phyloP scores from a whole-genome alignment of 805 yeast species.

The Candida peoriensis region DNA sequence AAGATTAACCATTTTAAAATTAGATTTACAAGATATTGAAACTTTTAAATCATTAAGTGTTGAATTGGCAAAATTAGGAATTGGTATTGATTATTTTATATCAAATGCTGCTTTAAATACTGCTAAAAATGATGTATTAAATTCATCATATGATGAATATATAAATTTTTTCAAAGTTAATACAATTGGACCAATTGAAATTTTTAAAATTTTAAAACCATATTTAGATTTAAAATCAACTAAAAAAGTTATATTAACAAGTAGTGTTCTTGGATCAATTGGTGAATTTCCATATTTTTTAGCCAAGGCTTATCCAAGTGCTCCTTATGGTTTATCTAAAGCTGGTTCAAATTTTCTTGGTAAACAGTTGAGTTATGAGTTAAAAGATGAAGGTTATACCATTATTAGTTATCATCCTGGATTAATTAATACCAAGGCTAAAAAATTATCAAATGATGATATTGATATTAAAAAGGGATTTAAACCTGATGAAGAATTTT shows the following conservation, averaged over 20 bases:
- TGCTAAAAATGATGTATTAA: slow-evolving; percentile 15
- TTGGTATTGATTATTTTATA: slow-evolving; percentile 30
- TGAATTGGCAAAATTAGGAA: slow-evolving; percentile 17
- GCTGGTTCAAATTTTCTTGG: slow-evolving; percentile 29
- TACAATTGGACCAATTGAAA: slow-evolving; percentile 29
- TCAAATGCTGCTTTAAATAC: slow-evolving; percentile 30
- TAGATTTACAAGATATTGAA: slow-evolving; percentile 16
- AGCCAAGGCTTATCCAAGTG: slow-evolving; percentile 16
- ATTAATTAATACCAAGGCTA: slow-evolving; percentile 14
- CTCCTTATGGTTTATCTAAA: slow-evolving; percentile 33
- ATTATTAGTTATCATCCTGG: slow-evolving; percentile 28
- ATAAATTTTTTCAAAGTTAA: slow-evolving; percentile 22
- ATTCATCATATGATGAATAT: slow-evolving; percentile 18
- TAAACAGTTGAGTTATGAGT: slow-evolving; percentile 24
- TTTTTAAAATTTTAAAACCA: slow-evolving; percentile 26
- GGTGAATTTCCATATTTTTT: slow-evolving; percentile 16
- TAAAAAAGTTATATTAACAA: slow-evolving; percentile 27
- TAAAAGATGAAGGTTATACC: slow-evolving; percentile 22
- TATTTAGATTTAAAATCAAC: slow-evolving; percentile 21
- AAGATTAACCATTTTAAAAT: slow-evolving; percentile 14
- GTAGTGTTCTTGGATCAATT: slow-evolving; percentile 27
- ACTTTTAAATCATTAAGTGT: slow-evolving; percentile 10
- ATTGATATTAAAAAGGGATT: slow-evolving; percentile 9
- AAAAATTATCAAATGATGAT: slow-evolving; percentile 9
- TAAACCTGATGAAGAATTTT: slow-evolving; percentile 11